These are phyloP conservation scores for Cladosporium sp. DNA, from an alignment of 2,329 filamentous ascomycete genomes.

Conservation along the genomic window DNA sequence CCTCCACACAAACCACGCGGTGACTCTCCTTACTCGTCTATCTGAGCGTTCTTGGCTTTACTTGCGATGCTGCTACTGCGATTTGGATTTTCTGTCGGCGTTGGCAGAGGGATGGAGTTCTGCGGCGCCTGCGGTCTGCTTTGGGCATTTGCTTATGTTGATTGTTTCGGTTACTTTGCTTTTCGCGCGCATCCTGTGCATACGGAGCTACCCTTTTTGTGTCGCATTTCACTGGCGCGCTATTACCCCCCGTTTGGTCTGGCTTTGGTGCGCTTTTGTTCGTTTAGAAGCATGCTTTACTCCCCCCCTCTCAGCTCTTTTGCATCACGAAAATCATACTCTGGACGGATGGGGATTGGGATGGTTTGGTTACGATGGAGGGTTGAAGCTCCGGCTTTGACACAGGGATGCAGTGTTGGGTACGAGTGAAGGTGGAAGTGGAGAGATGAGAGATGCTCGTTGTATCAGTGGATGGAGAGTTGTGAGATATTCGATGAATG, in stretches of 20 bases:
- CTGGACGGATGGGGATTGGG: neutral
- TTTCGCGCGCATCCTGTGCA: neutral
- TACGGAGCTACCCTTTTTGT: neutral
- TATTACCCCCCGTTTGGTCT: constrained; percentile 6
- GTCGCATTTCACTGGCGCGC: constrained; percentile 12
- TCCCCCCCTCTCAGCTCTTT: neutral
- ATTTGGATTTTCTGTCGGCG: neutral
- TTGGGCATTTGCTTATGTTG: neutral
- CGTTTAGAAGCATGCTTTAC: neutral
- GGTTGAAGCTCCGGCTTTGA: neutral
- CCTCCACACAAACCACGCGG: neutral
- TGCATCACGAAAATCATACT: neutral
- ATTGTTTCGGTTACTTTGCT: neutral
- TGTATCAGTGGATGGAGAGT: neutral
- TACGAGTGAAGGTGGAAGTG: neutral
- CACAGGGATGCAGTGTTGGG: neutral
- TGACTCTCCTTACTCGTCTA: constrained; percentile 4
- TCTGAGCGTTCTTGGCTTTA: constrained; percentile 8
- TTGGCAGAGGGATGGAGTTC: neutral
- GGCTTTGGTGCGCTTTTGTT: neutral
- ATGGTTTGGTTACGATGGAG: neutral
- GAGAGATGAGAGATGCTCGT: neutral
- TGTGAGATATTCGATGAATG: no score
- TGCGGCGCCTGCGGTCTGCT: constrained; percentile 7
- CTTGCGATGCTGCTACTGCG: neutral